Conservation (phyloP, 768 basidiomycete genomes). For the Artomyces pyxidatus region DNA sequence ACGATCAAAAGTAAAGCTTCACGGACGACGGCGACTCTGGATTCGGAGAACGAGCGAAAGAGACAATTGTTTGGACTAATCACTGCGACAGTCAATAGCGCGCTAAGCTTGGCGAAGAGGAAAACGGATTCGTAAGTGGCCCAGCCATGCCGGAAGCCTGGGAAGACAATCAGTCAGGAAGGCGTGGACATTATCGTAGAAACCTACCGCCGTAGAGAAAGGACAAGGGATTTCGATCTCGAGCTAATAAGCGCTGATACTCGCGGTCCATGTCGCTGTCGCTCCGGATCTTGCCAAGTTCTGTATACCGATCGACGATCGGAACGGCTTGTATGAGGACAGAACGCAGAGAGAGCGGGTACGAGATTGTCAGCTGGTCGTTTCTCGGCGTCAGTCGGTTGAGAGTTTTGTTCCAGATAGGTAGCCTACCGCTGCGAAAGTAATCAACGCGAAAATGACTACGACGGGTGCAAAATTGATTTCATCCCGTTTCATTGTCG, state of each 20-base stretch:
- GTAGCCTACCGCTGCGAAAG: conserved; percentile 41
- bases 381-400: not conserved
- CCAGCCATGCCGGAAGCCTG: conserved; percentile 67
- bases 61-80: conserved; percentile 68
- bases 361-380: conserved; percentile 56
- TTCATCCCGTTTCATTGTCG: conserved; percentile 63
- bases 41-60: conserved; percentile 48
- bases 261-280: conserved; percentile 54
- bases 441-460: conserved; percentile 46
- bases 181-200: conserved; percentile 16
- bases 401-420: no score
- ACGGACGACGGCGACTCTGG: conserved; percentile 45
- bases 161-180: not conserved
- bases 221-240: conserved; percentile 58
- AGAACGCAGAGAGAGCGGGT: conserved; percentile 52
- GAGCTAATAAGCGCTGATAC: conserved; percentile 56
- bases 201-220: conserved; percentile 70
- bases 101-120: conserved; percentile 63
- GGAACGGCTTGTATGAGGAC: conserved; percentile 55
- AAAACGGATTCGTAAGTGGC: conserved; percentile 56
- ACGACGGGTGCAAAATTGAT: conserved; percentile 62
- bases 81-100: conserved; percentile 56
- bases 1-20: conserved; percentile 53
- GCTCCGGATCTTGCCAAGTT: conserved; percentile 57
- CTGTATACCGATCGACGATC: conserved; percentile 57